Conservation (phyloP, 192 early-diverging fungal genomes). For the Diversispora epigaea region DNA sequence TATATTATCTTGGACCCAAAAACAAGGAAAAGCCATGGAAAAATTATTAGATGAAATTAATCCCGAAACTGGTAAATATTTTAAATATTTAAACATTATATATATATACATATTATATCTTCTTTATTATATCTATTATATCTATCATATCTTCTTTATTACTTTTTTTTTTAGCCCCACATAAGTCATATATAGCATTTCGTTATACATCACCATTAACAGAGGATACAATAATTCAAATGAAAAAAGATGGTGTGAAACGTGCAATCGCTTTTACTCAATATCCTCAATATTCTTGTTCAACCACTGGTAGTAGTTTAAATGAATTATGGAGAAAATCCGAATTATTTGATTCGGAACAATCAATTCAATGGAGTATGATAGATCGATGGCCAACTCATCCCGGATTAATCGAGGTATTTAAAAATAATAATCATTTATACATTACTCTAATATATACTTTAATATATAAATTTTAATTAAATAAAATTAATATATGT, state of each 20-base stretch:
- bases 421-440: background rate
- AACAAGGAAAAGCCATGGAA: constrained; percentile 80
- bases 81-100: background rate
- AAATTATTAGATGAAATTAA: constrained; percentile 69
- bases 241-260: constrained; percentile 79
- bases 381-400: constrained; percentile 95
- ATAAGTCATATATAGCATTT: constrained; percentile 91
- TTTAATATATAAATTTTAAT: too few species aligned
- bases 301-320: constrained; percentile 88
- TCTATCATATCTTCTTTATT: background rate
- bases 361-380: constrained; percentile 85
- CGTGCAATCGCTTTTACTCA: constrained; percentile 89
- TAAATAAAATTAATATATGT: too few species aligned
- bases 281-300: constrained; percentile 97
- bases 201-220: constrained; percentile 86
- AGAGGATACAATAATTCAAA: constrained; percentile 65
- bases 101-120: too few species aligned
- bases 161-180: constrained; percentile 60
- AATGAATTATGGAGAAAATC: constrained; percentile 81
- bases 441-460: too few species aligned
- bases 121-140: too few species aligned
- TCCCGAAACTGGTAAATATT: constrained; percentile 68
- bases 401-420: constrained; percentile 73
- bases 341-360: constrained; percentile 58
- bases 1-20: constrained; percentile 85